Evolutionary conservation across 2,329 filamentous ascomycete genomes (phyloP).

Genomic region (Lecanoromycetidae sp.): DNA sequence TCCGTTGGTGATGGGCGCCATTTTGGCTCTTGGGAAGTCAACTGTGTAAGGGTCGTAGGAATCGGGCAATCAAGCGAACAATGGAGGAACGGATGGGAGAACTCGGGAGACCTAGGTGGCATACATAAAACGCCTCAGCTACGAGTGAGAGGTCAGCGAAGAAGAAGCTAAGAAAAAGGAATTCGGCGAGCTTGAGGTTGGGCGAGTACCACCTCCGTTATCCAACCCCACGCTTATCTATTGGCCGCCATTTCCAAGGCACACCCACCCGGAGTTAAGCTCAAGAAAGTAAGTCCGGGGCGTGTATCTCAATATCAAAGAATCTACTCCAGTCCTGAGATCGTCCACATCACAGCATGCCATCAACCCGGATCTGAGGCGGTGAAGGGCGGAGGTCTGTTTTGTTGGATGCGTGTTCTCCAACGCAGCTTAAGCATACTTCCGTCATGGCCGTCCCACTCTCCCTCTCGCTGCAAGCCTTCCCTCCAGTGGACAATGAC

Average conservation of each 20-base stretch:
- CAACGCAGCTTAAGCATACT: background rate
- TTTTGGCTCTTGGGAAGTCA: conserved; percentile 9
- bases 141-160: background rate
- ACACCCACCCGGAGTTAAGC: conserved; percentile 1
- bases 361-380: background rate
- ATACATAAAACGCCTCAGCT: too few relatives aligned
- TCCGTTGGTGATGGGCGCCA: conserved; percentile 19
- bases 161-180: background rate
- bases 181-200: conserved; percentile 2
- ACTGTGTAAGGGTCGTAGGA: background rate
- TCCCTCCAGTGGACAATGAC: conserved; percentile 44
- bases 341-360: too few relatives aligned
- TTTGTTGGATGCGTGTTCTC: background rate
- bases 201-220: too few relatives aligned
- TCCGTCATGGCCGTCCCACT: conserved; percentile 31
- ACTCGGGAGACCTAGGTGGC: too few relatives aligned
- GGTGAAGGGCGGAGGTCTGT: too few relatives aligned
- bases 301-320: too few relatives aligned
- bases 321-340: too few relatives aligned
- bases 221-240: background rate
- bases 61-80: too few relatives aligned
- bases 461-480: conserved; percentile 51
- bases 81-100: background rate
- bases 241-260: conserved; percentile 1
- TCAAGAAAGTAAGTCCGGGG: too few relatives aligned